A percentile compares a stretch with the other conserved stretches of the same genome.
Conservation (phyloP, 345 rosid genomes). For the Linum lewisii region DNA sequence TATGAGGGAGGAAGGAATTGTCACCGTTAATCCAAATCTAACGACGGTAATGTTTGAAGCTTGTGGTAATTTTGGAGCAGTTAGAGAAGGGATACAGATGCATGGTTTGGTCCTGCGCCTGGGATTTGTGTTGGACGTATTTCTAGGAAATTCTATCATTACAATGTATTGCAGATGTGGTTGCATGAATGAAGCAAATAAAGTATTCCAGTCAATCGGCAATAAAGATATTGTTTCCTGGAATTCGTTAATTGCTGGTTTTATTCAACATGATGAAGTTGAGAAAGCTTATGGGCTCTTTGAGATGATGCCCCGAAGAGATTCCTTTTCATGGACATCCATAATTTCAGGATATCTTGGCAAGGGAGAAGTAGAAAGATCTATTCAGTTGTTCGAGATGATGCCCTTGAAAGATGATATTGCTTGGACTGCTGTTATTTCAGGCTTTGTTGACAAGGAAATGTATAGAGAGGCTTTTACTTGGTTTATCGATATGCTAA, state of each 20-base stretch:
- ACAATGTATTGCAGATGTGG: conserved; percentile 63
- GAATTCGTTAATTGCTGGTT: conserved; percentile 65
- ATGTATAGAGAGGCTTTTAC: conserved; percentile 41
- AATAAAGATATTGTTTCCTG: conserved; percentile 53
- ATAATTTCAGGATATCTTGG: conserved; percentile 50
- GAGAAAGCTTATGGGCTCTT: conserved; percentile 56
- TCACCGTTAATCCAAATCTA: conserved; percentile 43
- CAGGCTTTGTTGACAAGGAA: conserved; percentile 53
- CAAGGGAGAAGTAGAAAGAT: conserved; percentile 32
- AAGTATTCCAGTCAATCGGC: conserved; percentile 34
- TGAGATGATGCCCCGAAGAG: conserved; percentile 49
- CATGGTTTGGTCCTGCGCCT: conserved; percentile 40
- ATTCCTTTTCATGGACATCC: conserved; percentile 71
- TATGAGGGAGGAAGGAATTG: conserved; percentile 52
- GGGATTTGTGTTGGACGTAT: conserved; percentile 48
- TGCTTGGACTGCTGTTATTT: conserved; percentile 70
- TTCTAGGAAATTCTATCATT: conserved; percentile 52
- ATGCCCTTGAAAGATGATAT: conserved; percentile 65
- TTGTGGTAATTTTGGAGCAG: conserved; percentile 35
- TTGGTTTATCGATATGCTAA: conserved; percentile 54
- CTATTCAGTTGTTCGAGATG: conserved; percentile 44
- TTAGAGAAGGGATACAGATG: conserved; percentile 45
- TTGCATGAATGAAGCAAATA: conserved; percentile 28
- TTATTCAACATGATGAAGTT: conserved; percentile 28
- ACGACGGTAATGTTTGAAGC: conserved; percentile 56